Evolutionary conservation across 2,329 filamentous ascomycete species (phyloP).

Genomic region (Cladosporium sphaerospermum): DNA sequence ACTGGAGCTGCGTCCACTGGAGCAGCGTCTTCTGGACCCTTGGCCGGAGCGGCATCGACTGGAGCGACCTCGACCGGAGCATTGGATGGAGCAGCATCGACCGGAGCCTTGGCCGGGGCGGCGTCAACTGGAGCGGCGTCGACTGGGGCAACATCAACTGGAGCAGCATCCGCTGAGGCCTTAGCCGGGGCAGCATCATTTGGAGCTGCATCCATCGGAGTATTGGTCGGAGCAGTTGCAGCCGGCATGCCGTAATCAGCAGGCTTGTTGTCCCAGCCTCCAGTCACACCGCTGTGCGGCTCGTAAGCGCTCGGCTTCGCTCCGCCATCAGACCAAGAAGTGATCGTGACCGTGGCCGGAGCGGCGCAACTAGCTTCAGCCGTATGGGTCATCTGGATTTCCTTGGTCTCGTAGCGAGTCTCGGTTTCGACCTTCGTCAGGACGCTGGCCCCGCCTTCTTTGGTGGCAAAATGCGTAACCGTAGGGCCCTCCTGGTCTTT

Average conservation of each 20-base stretch:
- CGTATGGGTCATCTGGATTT: background rate
- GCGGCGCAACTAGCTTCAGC: background rate
- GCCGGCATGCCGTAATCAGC: background rate
- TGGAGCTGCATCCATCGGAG: no score
- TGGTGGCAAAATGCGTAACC: background rate
- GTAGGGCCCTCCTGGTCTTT: background rate
- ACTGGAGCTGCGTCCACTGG: no score
- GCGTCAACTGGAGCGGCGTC: no score
- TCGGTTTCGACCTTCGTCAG: background rate
- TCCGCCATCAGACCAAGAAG: background rate
- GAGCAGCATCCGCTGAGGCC: no score
- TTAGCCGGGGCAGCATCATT: no score
- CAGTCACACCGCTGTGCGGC: background rate
- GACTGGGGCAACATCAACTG: no score
- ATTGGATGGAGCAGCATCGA: no score
- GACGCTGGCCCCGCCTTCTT: background rate
- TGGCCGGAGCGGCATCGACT: no score
- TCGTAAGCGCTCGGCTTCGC: background rate
- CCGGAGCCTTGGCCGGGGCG: no score
- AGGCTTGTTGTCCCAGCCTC: background rate
- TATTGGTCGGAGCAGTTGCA: background rate
- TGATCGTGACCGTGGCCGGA: background rate
- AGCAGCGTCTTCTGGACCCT: no score
- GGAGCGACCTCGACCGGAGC: no score
- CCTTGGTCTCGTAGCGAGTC: conserved; percentile 7